A percentile compares a stretch with the other conserved stretches of the same genome.
phyloP scores from a whole-genome alignment of 768 basidiomycete species.

The Agaricus bisporus region DNA sequence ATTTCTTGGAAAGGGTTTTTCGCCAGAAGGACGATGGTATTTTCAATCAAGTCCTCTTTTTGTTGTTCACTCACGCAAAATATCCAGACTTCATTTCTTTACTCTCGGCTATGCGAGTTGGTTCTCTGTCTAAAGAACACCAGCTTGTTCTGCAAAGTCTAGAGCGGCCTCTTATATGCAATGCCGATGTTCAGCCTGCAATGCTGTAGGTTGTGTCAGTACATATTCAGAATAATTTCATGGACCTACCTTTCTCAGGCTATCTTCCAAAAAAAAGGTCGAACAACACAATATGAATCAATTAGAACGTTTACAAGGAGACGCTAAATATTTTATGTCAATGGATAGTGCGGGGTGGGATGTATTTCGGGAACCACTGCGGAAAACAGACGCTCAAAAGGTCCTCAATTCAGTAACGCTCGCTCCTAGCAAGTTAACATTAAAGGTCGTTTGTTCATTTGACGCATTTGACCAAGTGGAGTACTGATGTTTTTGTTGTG shows the following conservation, averaged over 20 bases:
- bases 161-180: conserved; percentile 50
- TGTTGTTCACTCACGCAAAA: neutral
- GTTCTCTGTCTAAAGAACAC: conserved; percentile 47
- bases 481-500: no score
- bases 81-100: conserved; percentile 76
- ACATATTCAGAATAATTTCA: neutral
- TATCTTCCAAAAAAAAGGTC: conserved; percentile 73
- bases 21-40: conserved; percentile 61
- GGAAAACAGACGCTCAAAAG: conserved; percentile 18
- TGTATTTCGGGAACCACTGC: conserved; percentile 26
- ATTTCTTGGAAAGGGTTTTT: conserved; percentile 59
- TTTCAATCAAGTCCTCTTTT: neutral
- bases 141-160: conserved; percentile 49
- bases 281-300: conserved; percentile 64
- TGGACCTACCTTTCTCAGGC: conserved; percentile 34
- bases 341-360: conserved; percentile 43
- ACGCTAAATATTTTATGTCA: conserved; percentile 26
- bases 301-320: conserved; percentile 41
- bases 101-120: conserved; percentile 84
- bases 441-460: conserved; percentile 33
- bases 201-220: conserved; percentile 50
- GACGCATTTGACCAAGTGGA: neutral
- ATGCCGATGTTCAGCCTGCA: conserved; percentile 68
- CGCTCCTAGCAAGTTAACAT: conserved; percentile 37
- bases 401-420: conserved; percentile 40